These are phyloP conservation scores for Trichoderma sp. DNA, from an alignment of 2,329 filamentous ascomycete species.

Conservation along the genomic window DNA sequence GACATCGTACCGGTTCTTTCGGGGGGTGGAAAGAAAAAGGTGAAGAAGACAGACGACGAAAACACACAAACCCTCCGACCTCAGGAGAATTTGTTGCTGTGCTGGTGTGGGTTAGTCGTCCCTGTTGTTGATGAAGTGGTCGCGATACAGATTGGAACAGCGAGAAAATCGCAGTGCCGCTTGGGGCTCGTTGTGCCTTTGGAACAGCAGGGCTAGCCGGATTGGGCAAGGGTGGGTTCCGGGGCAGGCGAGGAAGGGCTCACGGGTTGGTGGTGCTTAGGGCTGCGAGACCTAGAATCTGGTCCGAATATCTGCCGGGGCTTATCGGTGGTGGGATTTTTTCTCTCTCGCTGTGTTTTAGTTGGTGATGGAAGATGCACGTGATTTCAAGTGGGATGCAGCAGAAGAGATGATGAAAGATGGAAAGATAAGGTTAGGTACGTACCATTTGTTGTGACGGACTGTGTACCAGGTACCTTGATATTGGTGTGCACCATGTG, in stretches of 20 bases:
- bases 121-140: constrained; percentile 43
- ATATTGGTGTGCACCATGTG: background rate
- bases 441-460: background rate
- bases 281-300: constrained; percentile 43
- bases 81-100: constrained; percentile 43
- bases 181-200: constrained; percentile 45
- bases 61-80: constrained; percentile 42
- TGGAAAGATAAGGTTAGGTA: background rate
- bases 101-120: constrained; percentile 47
- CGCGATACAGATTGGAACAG: constrained; percentile 41
- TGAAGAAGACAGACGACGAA: constrained; percentile 37
- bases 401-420: background rate
- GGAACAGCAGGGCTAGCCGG: constrained; percentile 37
- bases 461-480: background rate
- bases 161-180: constrained; percentile 45
- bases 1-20: constrained; percentile 59
- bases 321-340: background rate
- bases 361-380: background rate
- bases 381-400: background rate
- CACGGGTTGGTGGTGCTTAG: constrained; percentile 38
- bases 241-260: constrained; percentile 40
- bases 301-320: constrained; percentile 38
- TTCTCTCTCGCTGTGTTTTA: background rate
- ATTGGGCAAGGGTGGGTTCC: constrained; percentile 34
- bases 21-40: constrained; percentile 33